Evolutionary conservation across 202 grass and related monocot genomes (phyloP).

Genomic region (Miscanthus sacchariflorus): DNA sequence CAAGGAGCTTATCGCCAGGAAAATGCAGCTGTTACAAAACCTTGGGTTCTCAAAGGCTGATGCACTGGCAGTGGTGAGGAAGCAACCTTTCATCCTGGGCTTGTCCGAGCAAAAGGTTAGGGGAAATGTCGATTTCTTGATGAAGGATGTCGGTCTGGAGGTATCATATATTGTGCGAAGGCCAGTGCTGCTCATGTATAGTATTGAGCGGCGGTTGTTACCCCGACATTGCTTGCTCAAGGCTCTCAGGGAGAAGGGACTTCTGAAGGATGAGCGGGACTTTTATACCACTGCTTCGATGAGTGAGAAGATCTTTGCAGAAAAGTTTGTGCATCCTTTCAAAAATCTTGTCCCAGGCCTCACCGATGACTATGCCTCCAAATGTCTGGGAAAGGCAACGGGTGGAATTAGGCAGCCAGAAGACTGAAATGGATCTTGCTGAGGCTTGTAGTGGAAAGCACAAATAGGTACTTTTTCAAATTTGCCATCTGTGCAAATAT

Average conservation of each 20-base stretch:
- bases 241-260: slow-evolving; percentile 44
- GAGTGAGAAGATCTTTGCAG: slow-evolving; percentile 36
- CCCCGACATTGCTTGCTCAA: slow-evolving; percentile 44
- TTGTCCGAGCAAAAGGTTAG: not conserved
- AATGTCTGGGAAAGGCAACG: not conserved
- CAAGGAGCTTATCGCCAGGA: not conserved
- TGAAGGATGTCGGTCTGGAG: slow-evolving; percentile 37
- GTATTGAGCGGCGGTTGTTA: slow-evolving; percentile 49
- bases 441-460: slow-evolving; percentile 1
- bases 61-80: not conserved
- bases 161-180: slow-evolving; percentile 17
- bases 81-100: not conserved
- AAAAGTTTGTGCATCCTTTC: slow-evolving; percentile 37
- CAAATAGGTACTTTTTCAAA: not conserved
- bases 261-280: not conserved
- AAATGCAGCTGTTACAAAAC: not conserved
- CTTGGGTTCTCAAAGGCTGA: slow-evolving; percentile 45
- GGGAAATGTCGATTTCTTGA: slow-evolving; percentile 37
- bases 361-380: slow-evolving; percentile 36
- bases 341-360: slow-evolving; percentile 33
- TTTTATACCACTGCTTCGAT: not conserved
- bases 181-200: slow-evolving; percentile 44
- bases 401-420: not conserved
- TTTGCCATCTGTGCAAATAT: not conserved
- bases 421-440: not conserved